A percentile compares a stretch with the other conserved stretches of the same genome.
phyloP scores from a whole-genome alignment of 1,139 yeast species.

The Suhomyces ambrosiae region DNA sequence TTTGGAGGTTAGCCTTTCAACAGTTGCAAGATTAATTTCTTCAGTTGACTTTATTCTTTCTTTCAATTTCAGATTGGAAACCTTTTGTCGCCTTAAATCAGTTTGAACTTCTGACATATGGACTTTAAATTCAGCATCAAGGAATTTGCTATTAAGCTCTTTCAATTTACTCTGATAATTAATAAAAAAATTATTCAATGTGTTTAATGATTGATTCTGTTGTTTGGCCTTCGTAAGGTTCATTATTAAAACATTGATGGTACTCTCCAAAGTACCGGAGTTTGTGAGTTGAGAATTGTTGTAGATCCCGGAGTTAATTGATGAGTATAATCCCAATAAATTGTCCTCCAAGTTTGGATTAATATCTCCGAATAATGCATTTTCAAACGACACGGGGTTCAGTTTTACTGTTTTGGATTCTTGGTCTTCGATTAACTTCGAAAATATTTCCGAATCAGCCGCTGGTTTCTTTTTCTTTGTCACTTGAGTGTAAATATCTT shows the following conservation, averaged over 20 bases:
- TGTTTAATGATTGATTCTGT: constrained; percentile 36
- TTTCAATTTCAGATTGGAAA: constrained; percentile 21
- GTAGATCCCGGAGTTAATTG: constrained; percentile 61
- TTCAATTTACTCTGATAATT: constrained; percentile 32
- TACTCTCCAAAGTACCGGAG: constrained; percentile 51
- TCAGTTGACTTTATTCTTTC: constrained; percentile 24
- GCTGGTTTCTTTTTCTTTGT: constrained; percentile 12
- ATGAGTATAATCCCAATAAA: constrained; percentile 56
- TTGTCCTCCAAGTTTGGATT: constrained; percentile 63
- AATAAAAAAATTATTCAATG: constrained; percentile 34
- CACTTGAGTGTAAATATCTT: constrained; percentile 32
- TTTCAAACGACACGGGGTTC: constrained; percentile 46
- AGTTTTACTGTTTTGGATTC: background rate
- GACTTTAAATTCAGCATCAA: constrained; percentile 27
- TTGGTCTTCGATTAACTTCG: background rate
- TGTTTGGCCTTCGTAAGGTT: constrained; percentile 38
- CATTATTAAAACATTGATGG: constrained; percentile 32
- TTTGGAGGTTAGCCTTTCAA: constrained; percentile 24
- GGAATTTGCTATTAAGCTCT: constrained; percentile 31
- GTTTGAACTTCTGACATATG: constrained; percentile 24
- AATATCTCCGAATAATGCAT: constrained; percentile 79
- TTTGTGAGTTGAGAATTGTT: constrained; percentile 62
- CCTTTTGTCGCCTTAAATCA: constrained; percentile 25
- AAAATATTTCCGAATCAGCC: background rate
- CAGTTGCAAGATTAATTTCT: constrained; percentile 20